Conservation (phyloP, 2,329 filamentous ascomycete species). For the Trichoderma brevicompactum region DNA sequence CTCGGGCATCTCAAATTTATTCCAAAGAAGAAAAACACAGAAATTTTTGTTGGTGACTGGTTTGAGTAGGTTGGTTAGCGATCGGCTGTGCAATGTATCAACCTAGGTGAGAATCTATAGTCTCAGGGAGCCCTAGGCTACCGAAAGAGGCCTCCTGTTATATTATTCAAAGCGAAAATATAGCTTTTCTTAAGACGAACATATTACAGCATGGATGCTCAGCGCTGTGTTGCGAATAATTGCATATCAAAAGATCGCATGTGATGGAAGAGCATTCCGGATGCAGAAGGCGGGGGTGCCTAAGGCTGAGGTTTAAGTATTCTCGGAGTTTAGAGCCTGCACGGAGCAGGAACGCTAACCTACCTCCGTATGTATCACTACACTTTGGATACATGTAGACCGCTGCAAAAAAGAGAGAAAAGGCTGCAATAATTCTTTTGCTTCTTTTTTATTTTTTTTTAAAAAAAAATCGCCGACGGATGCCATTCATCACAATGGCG, state of each 20-base stretch:
- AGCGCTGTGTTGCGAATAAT: background rate
- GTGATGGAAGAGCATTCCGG: no score
- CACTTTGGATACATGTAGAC: no score
- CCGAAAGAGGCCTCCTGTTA: background rate
- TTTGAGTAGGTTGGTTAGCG: background rate
- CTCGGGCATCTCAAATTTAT: constrained; percentile 21
- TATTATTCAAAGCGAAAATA: background rate
- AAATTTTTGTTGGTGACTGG: background rate
- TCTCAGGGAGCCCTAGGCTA: background rate
- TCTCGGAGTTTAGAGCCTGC: no score
- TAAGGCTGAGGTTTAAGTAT: no score
- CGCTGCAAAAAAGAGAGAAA: no score
- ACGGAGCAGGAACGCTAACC: no score
- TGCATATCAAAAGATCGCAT: background rate
- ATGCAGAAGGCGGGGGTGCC: no score
- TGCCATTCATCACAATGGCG: no score
- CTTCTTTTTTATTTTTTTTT: no score
- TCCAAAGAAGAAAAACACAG: background rate
- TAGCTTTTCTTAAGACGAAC: background rate
- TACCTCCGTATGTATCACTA: no score
- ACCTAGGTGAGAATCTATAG: background rate
- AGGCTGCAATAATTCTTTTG: no score
- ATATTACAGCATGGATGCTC: background rate
- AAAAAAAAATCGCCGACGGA: no score
- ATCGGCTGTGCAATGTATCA: constrained; percentile 1